Evolutionary conservation across 23 red algal species (phyloP), one percentile per base, ranked within the genome.

Genomic region (Gracilaria vermiculophylla): DNA sequence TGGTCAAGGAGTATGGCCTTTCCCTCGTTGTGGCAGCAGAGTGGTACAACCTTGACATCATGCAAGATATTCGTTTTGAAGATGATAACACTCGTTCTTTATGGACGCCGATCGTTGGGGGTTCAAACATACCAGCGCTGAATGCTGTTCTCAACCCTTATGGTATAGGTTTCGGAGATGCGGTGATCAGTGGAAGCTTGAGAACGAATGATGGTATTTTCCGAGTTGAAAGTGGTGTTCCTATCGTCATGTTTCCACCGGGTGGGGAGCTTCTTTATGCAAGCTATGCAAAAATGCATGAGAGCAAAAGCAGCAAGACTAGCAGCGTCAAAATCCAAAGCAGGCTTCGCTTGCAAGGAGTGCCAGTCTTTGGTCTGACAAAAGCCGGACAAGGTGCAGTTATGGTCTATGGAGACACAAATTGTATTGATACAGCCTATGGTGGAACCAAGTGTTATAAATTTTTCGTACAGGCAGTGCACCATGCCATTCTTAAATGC

Each of bases 401-500:
- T 25, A 27, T 87, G 21, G 85, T 87, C 19, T 90, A 83, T 62
- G 94, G 94, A 74, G 94, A 95, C 70, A 95, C 84, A 64, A 95
- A 95, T 53, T 95, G 94, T 39, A 80, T 95, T 27, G 94, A 95
- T 47, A 91, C 94, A 23, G 84, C 94, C 8, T 93, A 86, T 28
- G 50, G 40, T 6, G 90, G 90, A 0, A 71, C 39, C 49, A 93
- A 83, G 31, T 93, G 90, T 47, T 84, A 78, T 49, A 52, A 39
- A 11, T 80, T 93, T 64, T 93, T 93, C 53, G 81, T 65, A 14
- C 40, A 76, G 36, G 84, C 84, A 21, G 72, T 88, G 37, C 44
- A 47, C 12, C 84, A 88, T 77, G 35, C 84, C 16, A 76, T 88
- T 47, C 23, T 52, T 9, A 88, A 66, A n/a, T 88, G 84, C 57